These are phyloP conservation scores for Penicillium rolfsii DNA, from an alignment of 2,329 filamentous ascomycete genomes.

Conservation along the genomic window DNA sequence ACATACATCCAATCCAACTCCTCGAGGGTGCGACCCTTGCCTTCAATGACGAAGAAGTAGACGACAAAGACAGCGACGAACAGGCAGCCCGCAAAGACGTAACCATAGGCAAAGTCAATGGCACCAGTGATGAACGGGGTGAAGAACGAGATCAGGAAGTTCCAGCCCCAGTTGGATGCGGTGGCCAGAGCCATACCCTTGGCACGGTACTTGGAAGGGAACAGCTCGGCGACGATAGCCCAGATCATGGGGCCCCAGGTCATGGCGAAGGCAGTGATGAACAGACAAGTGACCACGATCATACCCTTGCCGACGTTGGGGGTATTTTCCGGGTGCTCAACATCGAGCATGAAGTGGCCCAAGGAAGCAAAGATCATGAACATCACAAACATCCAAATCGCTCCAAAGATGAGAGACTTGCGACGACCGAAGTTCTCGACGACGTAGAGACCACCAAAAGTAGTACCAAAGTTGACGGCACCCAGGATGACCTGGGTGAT, in stretches of 20 bases:
- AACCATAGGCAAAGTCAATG: conserved; percentile 75
- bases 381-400: conserved; percentile 67
- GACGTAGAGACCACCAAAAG: conserved; percentile 68
- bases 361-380: conserved; percentile 67
- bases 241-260: conserved; percentile 68
- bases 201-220: conserved; percentile 59
- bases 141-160: conserved; percentile 75
- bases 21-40: conserved; percentile 69
- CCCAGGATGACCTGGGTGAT: conserved; percentile 66
- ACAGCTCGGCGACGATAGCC: conserved; percentile 51
- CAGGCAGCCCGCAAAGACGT: conserved; percentile 75
- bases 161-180: conserved; percentile 74
- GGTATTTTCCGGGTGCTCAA: conserved; percentile 47
- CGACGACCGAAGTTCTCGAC: conserved; percentile 71
- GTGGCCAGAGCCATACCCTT: conserved; percentile 81
- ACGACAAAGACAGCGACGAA: conserved; percentile 63
- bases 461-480: conserved; percentile 69
- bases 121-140: conserved; percentile 73
- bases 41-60: conserved; percentile 78
- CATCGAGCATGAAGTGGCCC: conserved; percentile 50
- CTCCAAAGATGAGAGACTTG: conserved; percentile 67
- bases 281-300: conserved; percentile 72
- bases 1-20: conserved; percentile 78
- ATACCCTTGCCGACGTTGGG: conserved; percentile 64
- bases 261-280: conserved; percentile 69